Conservation (phyloP, 2,329 filamentous ascomycete genomes). For the Allantophomopsis cytisporea region DNA sequence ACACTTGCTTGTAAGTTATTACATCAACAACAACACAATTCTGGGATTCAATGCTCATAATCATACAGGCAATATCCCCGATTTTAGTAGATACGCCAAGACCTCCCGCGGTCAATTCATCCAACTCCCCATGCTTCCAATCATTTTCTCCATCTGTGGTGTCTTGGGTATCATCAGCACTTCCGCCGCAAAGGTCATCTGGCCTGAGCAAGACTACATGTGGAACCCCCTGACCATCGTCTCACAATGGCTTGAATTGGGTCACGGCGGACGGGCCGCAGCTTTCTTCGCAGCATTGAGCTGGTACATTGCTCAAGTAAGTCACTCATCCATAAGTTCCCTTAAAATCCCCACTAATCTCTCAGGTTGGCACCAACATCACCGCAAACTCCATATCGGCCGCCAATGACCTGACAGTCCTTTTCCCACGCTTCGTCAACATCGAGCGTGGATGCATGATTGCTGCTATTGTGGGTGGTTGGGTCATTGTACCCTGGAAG, state of each 20-base stretch:
- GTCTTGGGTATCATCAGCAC: constrained; percentile 43
- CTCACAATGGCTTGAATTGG: constrained; percentile 26
- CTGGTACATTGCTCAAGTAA: constrained; percentile 31
- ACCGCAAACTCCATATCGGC: constrained; percentile 39
- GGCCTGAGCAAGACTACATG: constrained; percentile 26
- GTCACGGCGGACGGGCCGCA: constrained; percentile 25
- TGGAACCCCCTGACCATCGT: constrained; percentile 35
- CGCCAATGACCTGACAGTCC: constrained; percentile 41
- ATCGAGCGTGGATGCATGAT: constrained; percentile 41
- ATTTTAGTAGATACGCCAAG: constrained; percentile 19
- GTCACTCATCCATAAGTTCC: no score
- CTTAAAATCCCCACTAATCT: no score
- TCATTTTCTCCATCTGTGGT: constrained; percentile 16
- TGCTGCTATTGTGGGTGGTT: constrained; percentile 36
- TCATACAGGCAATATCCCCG: constrained; percentile 16
- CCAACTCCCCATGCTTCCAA: constrained; percentile 20
- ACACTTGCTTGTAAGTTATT: constrained; percentile 13
- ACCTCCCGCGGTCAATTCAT: constrained; percentile 19
- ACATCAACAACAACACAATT: no score
- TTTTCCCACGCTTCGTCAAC: constrained; percentile 38
- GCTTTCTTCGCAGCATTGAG: constrained; percentile 35
- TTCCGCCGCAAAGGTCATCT: constrained; percentile 36
- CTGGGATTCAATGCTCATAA: background rate
- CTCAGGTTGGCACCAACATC: constrained; percentile 38
- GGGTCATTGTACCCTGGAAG: constrained; percentile 52